Evolutionary conservation across 1,139 yeast species (phyloP), one percentile per base, ranked within the genome.

Genomic region (Keqinozyma sinolaborantium): DNA sequence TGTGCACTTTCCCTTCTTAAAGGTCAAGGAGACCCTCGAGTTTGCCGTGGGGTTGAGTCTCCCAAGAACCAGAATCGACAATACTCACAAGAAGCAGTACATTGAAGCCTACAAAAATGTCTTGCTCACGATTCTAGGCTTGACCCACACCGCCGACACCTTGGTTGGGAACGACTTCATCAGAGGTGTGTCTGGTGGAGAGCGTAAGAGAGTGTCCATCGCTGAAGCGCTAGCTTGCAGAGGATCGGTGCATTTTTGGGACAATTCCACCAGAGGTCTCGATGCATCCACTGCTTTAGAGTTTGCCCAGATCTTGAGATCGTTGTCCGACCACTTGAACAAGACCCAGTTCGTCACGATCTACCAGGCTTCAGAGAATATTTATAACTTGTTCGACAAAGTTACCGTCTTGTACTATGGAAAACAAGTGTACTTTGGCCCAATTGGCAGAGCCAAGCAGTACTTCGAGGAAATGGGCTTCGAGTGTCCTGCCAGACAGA

Each of bases 251-350:
- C 42, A 53, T 23, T 50, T 83, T 46, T 64, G 85, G 42, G 95
- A 85, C 59, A 95, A 85, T 51, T 95, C 95, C 19, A 92, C 98
- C 0, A 86, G 96, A 0, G 98, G 98, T 0, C 65, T 92, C 40
- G 98, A 92, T 55, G 79, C 97, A 4, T 41, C 50, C 5, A 53
- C 59, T 25, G 56, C 66, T 5, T 44, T 50, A 34, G 55, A 56
- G 29, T 53, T 57, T 16, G 47, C 56, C n/a, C 38, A 40, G 13
- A 44, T 45, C 23, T 42, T 58, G 31, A 48, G 50, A 28, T 64
- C 42, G 16, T 39, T 53, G 24, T 60, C 63, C 3, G 36, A 35
- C 18, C 38, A 36, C 10, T 50, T 50, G 24, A 50, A 53, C 20
- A 56, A 58, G 42, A 48, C 57, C 18, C 59, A 63, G 16, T 46